Conservation (phyloP, 768 basidiomycete genomes). For the Agrocybe praecox region DNA sequence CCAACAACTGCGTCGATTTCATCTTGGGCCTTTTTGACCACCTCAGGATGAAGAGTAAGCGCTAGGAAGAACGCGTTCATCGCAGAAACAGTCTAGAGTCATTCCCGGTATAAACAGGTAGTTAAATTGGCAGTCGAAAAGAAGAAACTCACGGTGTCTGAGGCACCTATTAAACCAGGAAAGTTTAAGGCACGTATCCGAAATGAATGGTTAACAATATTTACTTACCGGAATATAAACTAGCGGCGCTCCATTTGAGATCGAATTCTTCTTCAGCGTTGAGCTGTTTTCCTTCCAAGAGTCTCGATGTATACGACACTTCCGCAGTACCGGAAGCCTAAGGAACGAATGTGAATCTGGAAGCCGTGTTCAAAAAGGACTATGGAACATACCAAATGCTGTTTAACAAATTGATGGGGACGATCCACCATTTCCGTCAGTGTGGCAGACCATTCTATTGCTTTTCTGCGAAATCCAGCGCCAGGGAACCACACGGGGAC, state of each 20-base stretch:
- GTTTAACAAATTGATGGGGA: constrained; percentile 60
- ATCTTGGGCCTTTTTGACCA: constrained; percentile 57
- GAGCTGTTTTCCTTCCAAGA: constrained; percentile 53
- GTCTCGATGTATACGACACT: constrained; percentile 58
- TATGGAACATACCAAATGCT: constrained; percentile 51
- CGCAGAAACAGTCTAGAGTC: constrained; percentile 57
- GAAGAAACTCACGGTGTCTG: constrained; percentile 49
- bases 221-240: constrained; percentile 51
- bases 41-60: constrained; percentile 58
- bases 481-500: constrained; percentile 69
- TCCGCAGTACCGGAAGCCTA: constrained; percentile 63
- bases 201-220: background rate
- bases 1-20: constrained; percentile 66
- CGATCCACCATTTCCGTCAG: constrained; percentile 56
- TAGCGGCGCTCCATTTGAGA: constrained; percentile 69
- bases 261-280: constrained; percentile 59
- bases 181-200: background rate
- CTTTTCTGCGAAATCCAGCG: constrained; percentile 56
- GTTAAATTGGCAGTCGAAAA: background rate
- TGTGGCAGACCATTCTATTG: constrained; percentile 53
- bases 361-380: constrained; percentile 5
- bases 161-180: constrained; percentile 43
- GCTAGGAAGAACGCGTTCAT: constrained; percentile 66
- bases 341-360: background rate
- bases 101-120: background rate